These are phyloP conservation scores for Kluyveromyces marxianus DNA, from an alignment of 1,139 yeast species.

Conservation along the genomic window DNA sequence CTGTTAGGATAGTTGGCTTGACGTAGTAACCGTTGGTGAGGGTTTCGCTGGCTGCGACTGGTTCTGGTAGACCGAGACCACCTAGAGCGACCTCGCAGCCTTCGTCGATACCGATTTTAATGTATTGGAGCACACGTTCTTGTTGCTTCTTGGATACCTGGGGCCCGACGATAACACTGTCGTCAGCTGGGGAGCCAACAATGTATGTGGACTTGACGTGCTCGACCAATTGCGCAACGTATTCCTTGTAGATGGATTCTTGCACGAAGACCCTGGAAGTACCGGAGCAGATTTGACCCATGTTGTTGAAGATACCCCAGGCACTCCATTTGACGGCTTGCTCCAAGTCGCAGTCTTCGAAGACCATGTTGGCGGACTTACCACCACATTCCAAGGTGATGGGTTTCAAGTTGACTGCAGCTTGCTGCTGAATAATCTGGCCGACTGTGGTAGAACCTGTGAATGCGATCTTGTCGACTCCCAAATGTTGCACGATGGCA, in stretches of 20 bases:
- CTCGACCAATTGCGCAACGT: slow-evolving; percentile 38
- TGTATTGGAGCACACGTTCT: slow-evolving; percentile 43
- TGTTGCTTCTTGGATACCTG: slow-evolving; percentile 65
- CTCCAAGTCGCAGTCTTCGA: slow-evolving; percentile 69
- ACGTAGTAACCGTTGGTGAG: slow-evolving; percentile 46
- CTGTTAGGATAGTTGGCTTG: slow-evolving; percentile 60
- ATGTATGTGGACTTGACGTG: slow-evolving; percentile 40
- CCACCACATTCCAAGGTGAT: slow-evolving; percentile 93
- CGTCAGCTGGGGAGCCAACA: slow-evolving; percentile 53
- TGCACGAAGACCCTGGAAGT: slow-evolving; percentile 79
- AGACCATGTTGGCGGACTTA: slow-evolving; percentile 67
- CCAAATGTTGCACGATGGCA: slow-evolving; percentile 49
- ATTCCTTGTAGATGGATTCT: slow-evolving; percentile 58
- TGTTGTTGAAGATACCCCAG: slow-evolving; percentile 72
- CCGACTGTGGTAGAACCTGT: slow-evolving; percentile 61
- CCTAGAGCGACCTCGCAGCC: slow-evolving; percentile 65
- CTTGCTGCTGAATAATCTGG: slow-evolving; percentile 48
- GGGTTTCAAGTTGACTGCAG: slow-evolving; percentile 58
- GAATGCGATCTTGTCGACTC: slow-evolving; percentile 59
- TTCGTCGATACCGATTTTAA: slow-evolving; percentile 39
- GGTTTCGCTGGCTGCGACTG: slow-evolving; percentile 5
- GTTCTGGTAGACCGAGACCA: slow-evolving; percentile 37
- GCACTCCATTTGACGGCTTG: slow-evolving; percentile 84
- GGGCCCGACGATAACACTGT: slow-evolving; percentile 63
- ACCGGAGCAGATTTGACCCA: slow-evolving; percentile 90